Conservation (phyloP, 345 rosid species). For the Eucalyptus cloeziana region DNA sequence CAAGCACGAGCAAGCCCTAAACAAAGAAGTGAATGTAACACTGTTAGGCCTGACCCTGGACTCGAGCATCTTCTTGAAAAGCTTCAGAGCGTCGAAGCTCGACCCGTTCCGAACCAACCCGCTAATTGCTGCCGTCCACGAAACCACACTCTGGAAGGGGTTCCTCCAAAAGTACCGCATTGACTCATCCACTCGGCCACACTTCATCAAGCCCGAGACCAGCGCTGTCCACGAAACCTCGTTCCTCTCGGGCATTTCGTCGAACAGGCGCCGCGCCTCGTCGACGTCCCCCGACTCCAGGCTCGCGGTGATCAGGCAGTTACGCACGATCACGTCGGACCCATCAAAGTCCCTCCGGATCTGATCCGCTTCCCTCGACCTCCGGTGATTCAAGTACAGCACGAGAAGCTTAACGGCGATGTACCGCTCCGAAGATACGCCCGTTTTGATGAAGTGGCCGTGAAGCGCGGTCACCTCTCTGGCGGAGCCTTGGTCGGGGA, state of each 20-base stretch:
- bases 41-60: conserved; percentile 35
- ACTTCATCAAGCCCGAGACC: conserved; percentile 44
- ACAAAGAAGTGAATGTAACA: conserved; percentile 30
- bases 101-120: conserved; percentile 42
- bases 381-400: conserved; percentile 28
- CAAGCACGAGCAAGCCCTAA: conserved; percentile 24
- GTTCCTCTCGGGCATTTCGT: conserved; percentile 51
- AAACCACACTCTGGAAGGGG: conserved; percentile 35
- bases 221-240: conserved; percentile 43
- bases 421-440: conserved; percentile 23
- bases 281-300: conserved; percentile 27
- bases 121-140: conserved; percentile 43
- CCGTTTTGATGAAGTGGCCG: conserved; percentile 29
- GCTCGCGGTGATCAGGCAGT: conserved; percentile 26
- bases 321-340: conserved; percentile 32
- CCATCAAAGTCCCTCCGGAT: conserved; percentile 26
- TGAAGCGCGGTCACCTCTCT: conserved; percentile 26
- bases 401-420: conserved; percentile 34
- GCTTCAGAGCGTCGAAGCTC: conserved; percentile 24
- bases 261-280: conserved; percentile 32
- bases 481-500: conserved; percentile 14
- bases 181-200: conserved; percentile 34
- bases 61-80: conserved; percentile 23
- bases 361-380: conserved; percentile 22
- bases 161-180: conserved; percentile 37